phyloP scores from a whole-genome alignment of 176 grass and related monocot species.

The Lolium perenne region DNA sequence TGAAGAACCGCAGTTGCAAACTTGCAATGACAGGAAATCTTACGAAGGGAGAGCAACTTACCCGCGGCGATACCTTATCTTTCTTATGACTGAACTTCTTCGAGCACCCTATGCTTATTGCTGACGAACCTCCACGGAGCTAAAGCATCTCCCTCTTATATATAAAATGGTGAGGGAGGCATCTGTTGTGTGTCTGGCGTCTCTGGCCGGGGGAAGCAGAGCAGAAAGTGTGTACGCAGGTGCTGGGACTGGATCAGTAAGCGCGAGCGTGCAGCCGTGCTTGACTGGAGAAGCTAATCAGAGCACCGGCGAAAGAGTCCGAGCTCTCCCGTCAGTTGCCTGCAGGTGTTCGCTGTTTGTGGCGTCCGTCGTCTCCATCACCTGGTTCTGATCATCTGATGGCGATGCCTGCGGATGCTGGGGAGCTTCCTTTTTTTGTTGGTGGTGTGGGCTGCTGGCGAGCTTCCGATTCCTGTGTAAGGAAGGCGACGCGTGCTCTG shows the following conservation, averaged over 20 bases:
- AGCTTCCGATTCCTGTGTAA: not conserved
- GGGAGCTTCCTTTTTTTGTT: not conserved
- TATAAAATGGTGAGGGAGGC: not conserved
- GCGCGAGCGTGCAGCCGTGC: not conserved
- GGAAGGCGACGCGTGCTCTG: not conserved
- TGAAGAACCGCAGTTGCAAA: not conserved
- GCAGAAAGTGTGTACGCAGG: not conserved
- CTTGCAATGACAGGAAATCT: not conserved
- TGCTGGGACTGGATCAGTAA: not conserved
- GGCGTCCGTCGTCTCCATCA: not conserved
- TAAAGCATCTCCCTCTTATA: not conserved
- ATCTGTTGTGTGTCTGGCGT: not conserved
- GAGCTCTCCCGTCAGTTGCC: not conserved
- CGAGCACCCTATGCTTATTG: not conserved
- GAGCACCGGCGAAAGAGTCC: not conserved
- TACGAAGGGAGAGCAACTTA: not conserved
- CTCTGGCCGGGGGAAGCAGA: not conserved
- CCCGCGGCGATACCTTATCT: not conserved
- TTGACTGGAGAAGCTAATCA: conserved; percentile 1
- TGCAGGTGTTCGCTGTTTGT: not conserved
- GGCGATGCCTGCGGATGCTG: not conserved
- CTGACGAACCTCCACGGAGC: not conserved
- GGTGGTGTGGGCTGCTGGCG: not conserved
- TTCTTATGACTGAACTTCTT: not conserved
- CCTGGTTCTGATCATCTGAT: not conserved